Base-by-base conservation (phyloP, 2,329 filamentous ascomycete species). In the Cladorrhinum sp. region DNA sequence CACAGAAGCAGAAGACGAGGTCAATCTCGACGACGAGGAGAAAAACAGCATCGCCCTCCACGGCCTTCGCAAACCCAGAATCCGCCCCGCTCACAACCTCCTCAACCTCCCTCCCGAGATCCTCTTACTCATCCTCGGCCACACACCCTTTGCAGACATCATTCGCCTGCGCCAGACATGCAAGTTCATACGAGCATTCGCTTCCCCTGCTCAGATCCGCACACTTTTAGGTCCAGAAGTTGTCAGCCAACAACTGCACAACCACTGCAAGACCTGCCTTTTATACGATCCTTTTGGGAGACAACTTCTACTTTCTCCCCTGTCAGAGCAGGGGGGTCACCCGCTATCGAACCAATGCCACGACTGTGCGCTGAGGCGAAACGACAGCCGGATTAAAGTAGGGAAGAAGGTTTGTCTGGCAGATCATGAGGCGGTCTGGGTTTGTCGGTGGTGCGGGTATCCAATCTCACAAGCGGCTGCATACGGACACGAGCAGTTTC, bases 401-500 rank as follows among this genome's bases (percentile, higher is more conserved):
- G 77, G 77, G 4, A 65, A 66, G n/a, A 70, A 67, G 64, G 71
- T 78, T n/a, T 65, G 65, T 0, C 69, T 80, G 48, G 77, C 70
- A 5, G 75, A 75, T 49, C 66, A 67, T 18, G 63, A 66, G 9
- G 66, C 63, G 3, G 71, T 73, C 25, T 78, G 72, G 70, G 70
- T 77, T 10, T 81, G 78, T 50, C 73, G 78, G 6, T 80, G 77
- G 72, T 80, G 78, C 66, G 77, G 78, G 0, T 73, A 69, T 60
- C 78, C 77, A 7, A 69, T 78, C 29, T 32, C 7, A 7, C 7
- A 6, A 7, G 16, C 16, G 41, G 3, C 16, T 3, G 41, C 41
- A 7, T 22, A 45, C 41, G 71, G 72, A 6, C 70, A 74, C 55
- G 69, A 73, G 29, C 73, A 79, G 66, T 79, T 78, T 60, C 78